Evolutionary conservation across 2,329 filamentous ascomycete species (phyloP), one percentile per base, ranked within the genome.

Genomic region (Whalleya microplaca): DNA sequence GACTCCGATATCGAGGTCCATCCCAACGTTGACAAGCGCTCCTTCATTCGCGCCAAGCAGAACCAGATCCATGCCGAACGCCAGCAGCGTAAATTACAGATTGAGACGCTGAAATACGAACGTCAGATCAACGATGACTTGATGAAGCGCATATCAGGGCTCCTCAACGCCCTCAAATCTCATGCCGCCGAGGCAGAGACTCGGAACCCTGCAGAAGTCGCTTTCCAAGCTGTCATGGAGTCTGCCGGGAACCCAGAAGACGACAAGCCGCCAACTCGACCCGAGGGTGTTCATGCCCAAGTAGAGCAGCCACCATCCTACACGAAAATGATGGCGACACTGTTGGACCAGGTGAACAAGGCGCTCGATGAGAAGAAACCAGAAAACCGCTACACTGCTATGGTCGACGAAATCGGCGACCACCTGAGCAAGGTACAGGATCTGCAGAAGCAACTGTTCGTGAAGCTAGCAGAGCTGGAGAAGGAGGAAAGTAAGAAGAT

Each of bases 1-100:
- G 95, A 99, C 77, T 97, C 92, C 49, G 95, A 99, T 71, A 88
- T 99, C 68, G 95, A 99, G 78, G 95, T 98, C 49, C 95, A 99
- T 76, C 95, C 95, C 58, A 99, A 99, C 73, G 95, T 99, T 73
- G 95, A 99, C 79, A 99, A 99, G 76, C 86, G 89, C 49, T 98
- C 94, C 59, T 99, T 99, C 76, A 99, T 99, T 74, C 91, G 94
- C 64, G 96, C 95, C 64, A 99, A 99, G 78, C 95, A 98, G 79
- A 89, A 88, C 67, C 93, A 99, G 77, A 99, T 99, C 68, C 95
- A 99, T 75, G 87, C 93, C 71, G 89, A 97, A 73, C 89, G 95
- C 53, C 82, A 87, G 65, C 89, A 96, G 69, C 89, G 95, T 55
- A 91, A 90, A 72, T 87, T 90, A 67, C 89, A 96, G 70, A 98